Evolutionary conservation across 2,329 filamentous ascomycete genomes (phyloP), one percentile per base, ranked within the genome.

Genomic region (Aspergillus awamori): DNA sequence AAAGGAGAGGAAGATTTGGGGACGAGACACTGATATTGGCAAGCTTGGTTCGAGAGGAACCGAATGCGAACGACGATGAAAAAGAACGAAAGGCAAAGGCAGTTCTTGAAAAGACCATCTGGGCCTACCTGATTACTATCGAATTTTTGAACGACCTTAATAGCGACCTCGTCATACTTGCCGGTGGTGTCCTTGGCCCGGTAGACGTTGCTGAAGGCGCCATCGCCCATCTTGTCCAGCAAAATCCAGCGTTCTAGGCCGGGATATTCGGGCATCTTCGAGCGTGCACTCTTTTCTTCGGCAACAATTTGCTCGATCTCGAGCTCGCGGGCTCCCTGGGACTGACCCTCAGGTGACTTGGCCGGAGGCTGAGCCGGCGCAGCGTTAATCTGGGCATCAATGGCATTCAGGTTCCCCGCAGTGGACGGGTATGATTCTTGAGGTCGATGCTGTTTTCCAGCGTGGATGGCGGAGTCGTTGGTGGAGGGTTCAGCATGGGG

Each of bases 141-240:
- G 76, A 92, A 98, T 81, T 98, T 98, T 73, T 95, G 90, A 66
- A 99, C 95, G 55, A 99, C 95, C 79, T 99, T 99, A 84, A 99
- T 98, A 69, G 94, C 95, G 36, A 95, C 93, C 75, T 98, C 89
- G 67, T 86, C 87, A 65, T 86, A 85, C 64, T 88, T 82, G 43
- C 91, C 90, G 5, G 87, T 84, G 49, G 78, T 83, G 76, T 99
- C 95, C 67, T 84, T 86, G 39, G 95, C 95, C 39, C 92, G 89
- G 78, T 98, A 99, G 66, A 99, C 95, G 73, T 98, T 98, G 82
- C 94, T 98, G 84, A 99, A 99, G 63, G 95, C 95, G 63, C 95
- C 95, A 69, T 98, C 95, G 66, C 95, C 95, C 94, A 99, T 99
- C 84, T 98, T 98, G 80, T 97, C 93, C 55, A 95, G 61, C 36